These are phyloP conservation scores for Amphirosellinia nigrospora DNA, from an alignment of 495 filamentous ascomycete species.

Conservation along the genomic window DNA sequence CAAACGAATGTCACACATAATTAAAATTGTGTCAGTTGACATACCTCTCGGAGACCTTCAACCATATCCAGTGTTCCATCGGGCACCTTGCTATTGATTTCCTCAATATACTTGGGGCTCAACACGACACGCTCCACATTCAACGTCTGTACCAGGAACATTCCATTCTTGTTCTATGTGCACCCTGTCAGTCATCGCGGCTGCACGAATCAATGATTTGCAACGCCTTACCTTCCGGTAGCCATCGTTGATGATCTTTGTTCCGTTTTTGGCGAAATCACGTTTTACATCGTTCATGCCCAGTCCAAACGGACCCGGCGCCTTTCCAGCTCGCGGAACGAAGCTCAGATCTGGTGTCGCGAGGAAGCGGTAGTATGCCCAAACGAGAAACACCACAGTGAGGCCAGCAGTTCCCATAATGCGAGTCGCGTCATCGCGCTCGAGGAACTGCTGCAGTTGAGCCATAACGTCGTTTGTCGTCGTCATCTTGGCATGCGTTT, in stretches of 20 bases:
- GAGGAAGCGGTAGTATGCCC: constrained; percentile 20
- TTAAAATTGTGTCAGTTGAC: background rate
- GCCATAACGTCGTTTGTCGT: constrained; percentile 3
- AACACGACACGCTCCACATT: constrained; percentile 31
- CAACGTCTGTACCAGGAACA: constrained; percentile 30
- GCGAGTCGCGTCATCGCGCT: constrained; percentile 21
- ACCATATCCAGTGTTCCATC: constrained; percentile 28
- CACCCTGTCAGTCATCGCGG: background rate
- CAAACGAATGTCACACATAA: background rate
- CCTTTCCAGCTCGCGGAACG: constrained; percentile 24
- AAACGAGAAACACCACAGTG: constrained; percentile 22
- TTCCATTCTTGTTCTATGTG: constrained; percentile 27
- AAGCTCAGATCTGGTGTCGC: constrained; percentile 24
- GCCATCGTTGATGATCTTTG: constrained; percentile 28
- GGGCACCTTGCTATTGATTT: constrained; percentile 30
- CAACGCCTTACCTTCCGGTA: constrained; percentile 23
- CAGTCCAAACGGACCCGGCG: constrained; percentile 23
- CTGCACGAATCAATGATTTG: background rate
- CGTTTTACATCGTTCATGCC: constrained; percentile 29
- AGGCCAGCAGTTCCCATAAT: constrained; percentile 17
- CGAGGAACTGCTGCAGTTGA: constrained; percentile 18
- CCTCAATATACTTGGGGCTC: constrained; percentile 33
- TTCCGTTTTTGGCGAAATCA: constrained; percentile 29
- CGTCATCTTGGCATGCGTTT: constrained; percentile 16
- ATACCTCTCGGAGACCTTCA: constrained; percentile 28